These are phyloP conservation scores for Aechmea fasciata DNA, from an alignment of 176 grass and related monocot species.

Conservation along the genomic window DNA sequence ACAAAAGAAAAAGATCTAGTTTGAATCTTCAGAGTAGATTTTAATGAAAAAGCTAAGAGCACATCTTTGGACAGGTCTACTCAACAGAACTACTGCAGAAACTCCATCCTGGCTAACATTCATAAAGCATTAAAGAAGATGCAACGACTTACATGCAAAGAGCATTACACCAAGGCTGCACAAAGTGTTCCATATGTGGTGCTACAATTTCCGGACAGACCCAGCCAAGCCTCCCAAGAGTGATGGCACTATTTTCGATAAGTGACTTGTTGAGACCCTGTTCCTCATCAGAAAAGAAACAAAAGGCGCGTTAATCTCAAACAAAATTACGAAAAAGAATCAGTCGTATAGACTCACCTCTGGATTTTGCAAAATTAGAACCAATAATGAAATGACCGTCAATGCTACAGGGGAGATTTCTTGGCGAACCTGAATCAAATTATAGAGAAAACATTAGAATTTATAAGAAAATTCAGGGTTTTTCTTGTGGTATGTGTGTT, in stretches of 20 bases:
- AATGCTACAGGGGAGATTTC: slow-evolving; percentile 81
- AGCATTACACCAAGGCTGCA: slow-evolving; percentile 81
- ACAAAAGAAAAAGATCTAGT: no score
- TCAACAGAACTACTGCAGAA: no score
- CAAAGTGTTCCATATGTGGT: slow-evolving; percentile 91
- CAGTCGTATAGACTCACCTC: slow-evolving; percentile 37
- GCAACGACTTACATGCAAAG: slow-evolving; percentile 67
- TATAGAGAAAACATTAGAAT: background rate
- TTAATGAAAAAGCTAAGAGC: no score
- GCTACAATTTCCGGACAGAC: slow-evolving; percentile 84
- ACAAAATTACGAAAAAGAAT: background rate
- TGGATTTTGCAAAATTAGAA: slow-evolving; percentile 60
- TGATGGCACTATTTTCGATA: slow-evolving; percentile 90
- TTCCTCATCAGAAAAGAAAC: slow-evolving; percentile 2
- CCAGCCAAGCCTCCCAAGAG: slow-evolving; percentile 92
- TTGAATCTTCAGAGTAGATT: no score
- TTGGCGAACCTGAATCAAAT: slow-evolving; percentile 52
- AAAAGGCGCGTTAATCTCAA: slow-evolving; percentile 7
- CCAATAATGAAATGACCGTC: slow-evolving; percentile 55
- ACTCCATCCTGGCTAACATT: background rate
- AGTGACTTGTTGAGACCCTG: slow-evolving; percentile 89
- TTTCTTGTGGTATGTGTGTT: no score
- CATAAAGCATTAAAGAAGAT: slow-evolving; percentile 3
- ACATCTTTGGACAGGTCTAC: no score
- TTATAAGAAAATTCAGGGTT: no score